These are phyloP conservation scores for Spizellomyces punctatus DNA, from an alignment of 192 early-diverging fungal species.

Conservation along the genomic window DNA sequence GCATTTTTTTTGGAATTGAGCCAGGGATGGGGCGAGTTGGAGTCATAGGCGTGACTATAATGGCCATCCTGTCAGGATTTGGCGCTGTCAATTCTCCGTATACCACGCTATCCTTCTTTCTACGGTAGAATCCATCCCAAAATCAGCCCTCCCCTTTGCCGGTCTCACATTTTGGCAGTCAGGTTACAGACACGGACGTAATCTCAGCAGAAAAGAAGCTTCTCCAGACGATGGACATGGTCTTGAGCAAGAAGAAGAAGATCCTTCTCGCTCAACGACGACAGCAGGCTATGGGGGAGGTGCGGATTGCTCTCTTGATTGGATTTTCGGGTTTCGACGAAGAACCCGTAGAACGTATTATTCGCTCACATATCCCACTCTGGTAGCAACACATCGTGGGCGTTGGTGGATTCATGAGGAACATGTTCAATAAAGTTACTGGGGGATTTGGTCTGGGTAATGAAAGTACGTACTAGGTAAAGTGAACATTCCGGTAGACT, in stretches of 20 bases:
- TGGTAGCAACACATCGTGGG: conserved; percentile 26
- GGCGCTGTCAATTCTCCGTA: conserved; percentile 93
- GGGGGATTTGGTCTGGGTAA: conserved; percentile 26
- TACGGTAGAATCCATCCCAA: conserved; percentile 48
- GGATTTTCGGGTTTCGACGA: background rate
- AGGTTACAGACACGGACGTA: conserved; percentile 56
- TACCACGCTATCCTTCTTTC: conserved; percentile 79
- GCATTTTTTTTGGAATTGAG: conserved; percentile 23
- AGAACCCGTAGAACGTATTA: background rate
- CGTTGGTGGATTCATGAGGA: conserved; percentile 60
- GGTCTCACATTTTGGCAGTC: conserved; percentile 23
- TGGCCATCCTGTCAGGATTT: conserved; percentile 92
- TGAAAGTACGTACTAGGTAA: conserved; percentile 29
- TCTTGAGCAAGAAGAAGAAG: conserved; percentile 72
- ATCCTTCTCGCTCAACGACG: conserved; percentile 39
- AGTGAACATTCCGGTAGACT: too few species aligned
- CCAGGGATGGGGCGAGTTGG: conserved; percentile 80
- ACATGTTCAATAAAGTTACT: conserved; percentile 51
- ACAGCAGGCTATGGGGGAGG: conserved; percentile 13
- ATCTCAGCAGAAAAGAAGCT: conserved; percentile 72
- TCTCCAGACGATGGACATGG: conserved; percentile 69
- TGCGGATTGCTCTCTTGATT: background rate
- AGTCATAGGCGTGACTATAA: conserved; percentile 89
- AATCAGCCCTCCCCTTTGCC: background rate
- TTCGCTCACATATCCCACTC: background rate